A percentile compares a stretch with the other conserved stretches of the same genome.
phyloP scores from a whole-genome alignment of 106 monocot species.

The Dioscorea zingiberensis region DNA sequence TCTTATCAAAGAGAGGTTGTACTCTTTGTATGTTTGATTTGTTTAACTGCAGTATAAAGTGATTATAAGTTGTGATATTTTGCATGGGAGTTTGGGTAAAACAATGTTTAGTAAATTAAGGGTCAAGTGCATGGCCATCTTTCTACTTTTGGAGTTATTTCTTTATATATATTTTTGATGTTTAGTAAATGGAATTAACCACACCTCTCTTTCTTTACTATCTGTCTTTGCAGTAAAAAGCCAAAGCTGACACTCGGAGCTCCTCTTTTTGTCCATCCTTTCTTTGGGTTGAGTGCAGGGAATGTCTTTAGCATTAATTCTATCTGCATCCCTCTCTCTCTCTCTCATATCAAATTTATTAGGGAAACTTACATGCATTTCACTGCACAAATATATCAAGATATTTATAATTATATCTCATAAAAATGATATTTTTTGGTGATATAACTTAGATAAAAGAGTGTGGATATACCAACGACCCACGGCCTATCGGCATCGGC shows the following conservation, averaged over 20 bases:
- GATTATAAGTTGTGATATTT: neutral
- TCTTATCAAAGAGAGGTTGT: slow-evolving; percentile 20
- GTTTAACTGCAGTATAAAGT: neutral
- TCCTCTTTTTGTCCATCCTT: slow-evolving; percentile 1
- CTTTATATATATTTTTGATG: neutral
- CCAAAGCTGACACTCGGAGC: neutral
- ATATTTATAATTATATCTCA: too few species aligned
- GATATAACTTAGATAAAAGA: too few species aligned
- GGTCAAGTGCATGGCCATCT: neutral
- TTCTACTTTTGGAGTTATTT: neutral
- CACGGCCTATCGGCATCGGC: too few species aligned
- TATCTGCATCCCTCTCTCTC: neutral
- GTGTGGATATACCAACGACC: too few species aligned
- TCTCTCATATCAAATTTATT: too few species aligned
- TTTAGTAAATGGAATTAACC: too few species aligned
- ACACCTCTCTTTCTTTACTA: too few species aligned
- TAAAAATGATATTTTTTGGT: too few species aligned
- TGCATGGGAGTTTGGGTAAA: slow-evolving; percentile 3
- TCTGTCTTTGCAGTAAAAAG: neutral
- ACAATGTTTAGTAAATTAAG: neutral
- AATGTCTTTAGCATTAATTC: neutral
- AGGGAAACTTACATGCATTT: too few species aligned
- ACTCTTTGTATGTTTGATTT: neutral
- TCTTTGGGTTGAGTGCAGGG: neutral
- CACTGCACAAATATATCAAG: slow-evolving; percentile 86